These are phyloP conservation scores for Xylaria sp. DNA, from an alignment of 495 filamentous ascomycete species.

Conservation along the genomic window DNA sequence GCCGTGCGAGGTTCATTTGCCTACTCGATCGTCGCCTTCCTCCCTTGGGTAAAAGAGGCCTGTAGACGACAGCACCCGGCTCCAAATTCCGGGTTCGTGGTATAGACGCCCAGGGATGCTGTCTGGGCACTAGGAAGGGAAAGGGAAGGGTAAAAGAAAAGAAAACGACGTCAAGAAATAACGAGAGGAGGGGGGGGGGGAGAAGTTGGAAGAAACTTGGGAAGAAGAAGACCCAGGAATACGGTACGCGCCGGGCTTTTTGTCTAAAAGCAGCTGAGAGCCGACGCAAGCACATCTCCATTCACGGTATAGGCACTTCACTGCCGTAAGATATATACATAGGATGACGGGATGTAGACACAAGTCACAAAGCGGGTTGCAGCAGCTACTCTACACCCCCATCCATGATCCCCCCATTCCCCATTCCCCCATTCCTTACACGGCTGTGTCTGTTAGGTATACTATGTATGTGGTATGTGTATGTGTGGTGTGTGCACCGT, in stretches of 20 bases:
- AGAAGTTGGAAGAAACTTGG: slow-evolving; percentile 28
- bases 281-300: slow-evolving; percentile 29
- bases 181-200: background rate
- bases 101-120: slow-evolving; percentile 49
- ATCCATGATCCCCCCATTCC: no score
- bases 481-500: slow-evolving; percentile 21
- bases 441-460: slow-evolving; percentile 14
- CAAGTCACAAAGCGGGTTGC: slow-evolving; percentile 27
- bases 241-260: slow-evolving; percentile 39
- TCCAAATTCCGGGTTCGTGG: slow-evolving; percentile 34
- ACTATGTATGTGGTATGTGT: no score
- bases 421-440: slow-evolving; percentile 16
- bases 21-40: slow-evolving; percentile 14
- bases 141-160: background rate
- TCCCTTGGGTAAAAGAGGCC: background rate
- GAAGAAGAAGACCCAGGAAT: slow-evolving; percentile 44
- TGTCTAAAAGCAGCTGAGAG: slow-evolving; percentile 35
- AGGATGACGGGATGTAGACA: slow-evolving; percentile 3
- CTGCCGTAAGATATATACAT: slow-evolving; percentile 15
- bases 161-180: background rate
- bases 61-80: slow-evolving; percentile 15
- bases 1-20: slow-evolving; percentile 28
- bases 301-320: slow-evolving; percentile 17
- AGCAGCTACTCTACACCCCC: slow-evolving; percentile 21
- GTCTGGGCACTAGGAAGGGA: background rate